Evolutionary conservation across 345 rosid genomes (phyloP).

Genomic region (Bruguiera sexangula): DNA sequence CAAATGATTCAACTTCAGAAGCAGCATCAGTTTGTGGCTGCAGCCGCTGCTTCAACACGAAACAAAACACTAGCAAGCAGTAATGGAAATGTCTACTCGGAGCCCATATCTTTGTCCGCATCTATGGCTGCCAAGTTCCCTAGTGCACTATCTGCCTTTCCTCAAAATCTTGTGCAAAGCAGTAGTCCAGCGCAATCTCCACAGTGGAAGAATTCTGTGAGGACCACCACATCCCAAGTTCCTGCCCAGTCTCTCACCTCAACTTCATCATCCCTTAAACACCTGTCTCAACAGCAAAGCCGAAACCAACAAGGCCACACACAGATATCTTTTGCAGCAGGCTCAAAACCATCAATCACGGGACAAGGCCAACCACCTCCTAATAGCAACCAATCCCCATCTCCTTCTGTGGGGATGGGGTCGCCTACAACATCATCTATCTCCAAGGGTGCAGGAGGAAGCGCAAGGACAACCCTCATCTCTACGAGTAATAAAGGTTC

Average conservation of each 20-base stretch:
- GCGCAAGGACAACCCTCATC: conserved; percentile 70
- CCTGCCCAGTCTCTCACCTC: conserved; percentile 57
- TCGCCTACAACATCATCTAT: conserved; percentile 79
- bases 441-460: conserved; percentile 84
- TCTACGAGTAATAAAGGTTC: conserved; percentile 62
- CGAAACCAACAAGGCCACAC: conserved; percentile 60
- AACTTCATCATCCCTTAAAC: conserved; percentile 55
- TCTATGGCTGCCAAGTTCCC: conserved; percentile 60
- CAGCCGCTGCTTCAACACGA: conserved; percentile 53
- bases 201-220: conserved; percentile 83
- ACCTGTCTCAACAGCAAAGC: conserved; percentile 62
- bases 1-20: conserved; percentile 69
- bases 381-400: conserved; percentile 46
- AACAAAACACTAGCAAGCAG: conserved; percentile 58
- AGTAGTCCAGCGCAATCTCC: conserved; percentile 60
- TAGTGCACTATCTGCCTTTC: conserved; percentile 51
- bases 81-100: conserved; percentile 61
- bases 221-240: conserved; percentile 51
- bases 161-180: conserved; percentile 71
- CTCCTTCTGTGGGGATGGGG: conserved; percentile 65
- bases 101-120: conserved; percentile 47
- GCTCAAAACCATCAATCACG: conserved; percentile 45
- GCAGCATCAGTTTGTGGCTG: conserved; percentile 54
- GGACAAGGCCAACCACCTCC: conserved; percentile 55
- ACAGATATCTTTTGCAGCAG: conserved; percentile 76